Evolutionary conservation across 1,139 yeast genomes (phyloP).

Genomic region (Yamadazyma triangularis): DNA sequence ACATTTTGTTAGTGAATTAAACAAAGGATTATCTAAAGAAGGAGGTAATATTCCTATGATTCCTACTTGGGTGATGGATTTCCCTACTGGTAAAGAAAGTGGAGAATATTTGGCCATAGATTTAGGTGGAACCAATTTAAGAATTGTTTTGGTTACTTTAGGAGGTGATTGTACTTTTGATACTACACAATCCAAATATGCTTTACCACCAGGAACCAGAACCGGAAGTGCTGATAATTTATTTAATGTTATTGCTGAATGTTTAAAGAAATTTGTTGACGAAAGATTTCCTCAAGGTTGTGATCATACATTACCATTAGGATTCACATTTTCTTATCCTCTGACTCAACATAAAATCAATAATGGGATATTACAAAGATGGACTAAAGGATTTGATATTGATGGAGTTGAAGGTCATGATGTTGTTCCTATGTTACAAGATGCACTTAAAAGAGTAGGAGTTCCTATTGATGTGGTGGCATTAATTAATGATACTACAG

Average conservation of each 20-base stretch:
- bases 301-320: slow-evolving; percentile 58
- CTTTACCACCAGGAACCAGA: slow-evolving; percentile 71
- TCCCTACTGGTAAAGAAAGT: slow-evolving; percentile 84
- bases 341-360: slow-evolving; percentile 81
- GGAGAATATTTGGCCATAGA: slow-evolving; percentile 93
- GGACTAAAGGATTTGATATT: slow-evolving; percentile 98
- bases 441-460: slow-evolving; percentile 56
- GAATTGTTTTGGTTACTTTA: slow-evolving; percentile 81
- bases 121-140: slow-evolving; percentile 90
- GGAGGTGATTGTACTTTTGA: slow-evolving; percentile 78
- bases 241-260: slow-evolving; percentile 83
- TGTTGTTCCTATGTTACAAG: slow-evolving; percentile 87
- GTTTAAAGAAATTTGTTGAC: slow-evolving; percentile 59
- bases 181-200: slow-evolving; percentile 76
- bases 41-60: slow-evolving; percentile 95
- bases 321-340: slow-evolving; percentile 95
- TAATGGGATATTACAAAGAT: slow-evolving; percentile 83
- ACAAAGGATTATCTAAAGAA: slow-evolving; percentile 67
- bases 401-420: slow-evolving; percentile 92
- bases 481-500: slow-evolving; percentile 93
- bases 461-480: slow-evolving; percentile 89
- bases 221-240: slow-evolving; percentile 73
- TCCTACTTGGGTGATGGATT: slow-evolving; percentile 93
- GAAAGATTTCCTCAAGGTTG: slow-evolving; percentile 65
- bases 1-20: slow-evolving; percentile 62